Base-by-base conservation (phyloP, 176 grass and related monocot species). In the Guadua angustifolia region DNA sequence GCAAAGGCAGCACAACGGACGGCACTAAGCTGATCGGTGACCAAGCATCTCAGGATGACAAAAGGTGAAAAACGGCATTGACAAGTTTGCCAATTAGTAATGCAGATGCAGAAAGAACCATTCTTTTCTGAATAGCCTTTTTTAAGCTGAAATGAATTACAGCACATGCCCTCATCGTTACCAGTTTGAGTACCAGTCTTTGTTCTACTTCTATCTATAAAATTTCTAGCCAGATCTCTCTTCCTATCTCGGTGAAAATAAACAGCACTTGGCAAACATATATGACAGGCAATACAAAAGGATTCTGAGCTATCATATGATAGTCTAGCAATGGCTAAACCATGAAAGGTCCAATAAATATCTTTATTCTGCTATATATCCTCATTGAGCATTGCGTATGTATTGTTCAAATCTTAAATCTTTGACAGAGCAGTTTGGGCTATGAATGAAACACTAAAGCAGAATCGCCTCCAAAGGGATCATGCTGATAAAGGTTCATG, bases 21-120 rank as follows among this genome's bases (percentile, higher is more conserved):
- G 39, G 22, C 66, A 78, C 26, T 29, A 63, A 9, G 63, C 45
- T 86, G 50, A 77, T 84, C 51, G 76, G 64, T 66, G 16, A 25
- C 1, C 24, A 67, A 0, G 5, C 19, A 39, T 88, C 21, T 68
- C 26, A 32, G 26, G 21, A 90, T 16, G 45, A 15, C 16, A 74
- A 66, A 12, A 24, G 29, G 84, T 69, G 43, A 42, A 70, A 39
- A 24, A 36, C 0, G 35, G 59, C 36, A 22, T 40, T 33, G 24
- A 39, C 16, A 61, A 42, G 9, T 5, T 71, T 35, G 53, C 12
- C 71, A 43, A 69, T 52, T 13, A 59, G 8, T 39, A 56, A 53
- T 25, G n/a, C 8, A 18, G 0, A 66, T 24, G 25, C 2, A 50
- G 57, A 60, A 66, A 50, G 45, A 60, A 66, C 10, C n/a, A 60